Conservation (phyloP, 176 grass and related monocot genomes). For the Phragmites australis region DNA sequence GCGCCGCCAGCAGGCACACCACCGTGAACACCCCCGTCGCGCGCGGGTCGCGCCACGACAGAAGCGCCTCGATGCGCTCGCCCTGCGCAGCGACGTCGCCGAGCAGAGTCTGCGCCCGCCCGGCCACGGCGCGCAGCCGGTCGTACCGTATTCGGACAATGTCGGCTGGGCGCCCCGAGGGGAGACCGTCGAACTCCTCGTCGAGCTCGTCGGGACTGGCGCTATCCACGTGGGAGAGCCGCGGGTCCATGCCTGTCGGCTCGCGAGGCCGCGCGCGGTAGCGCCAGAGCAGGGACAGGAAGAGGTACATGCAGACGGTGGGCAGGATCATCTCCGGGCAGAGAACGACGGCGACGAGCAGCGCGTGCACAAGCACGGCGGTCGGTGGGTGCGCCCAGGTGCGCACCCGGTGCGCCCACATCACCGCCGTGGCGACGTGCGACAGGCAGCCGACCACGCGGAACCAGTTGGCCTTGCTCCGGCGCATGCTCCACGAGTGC, state of each 20-base stretch:
- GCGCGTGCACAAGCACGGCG: slow-evolving; percentile 75
- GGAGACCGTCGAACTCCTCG: slow-evolving; percentile 95
- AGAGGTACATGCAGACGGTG: slow-evolving; percentile 77
- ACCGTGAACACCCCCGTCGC: slow-evolving; percentile 73
- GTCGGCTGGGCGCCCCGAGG: slow-evolving; percentile 65
- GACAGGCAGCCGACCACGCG: slow-evolving; percentile 81
- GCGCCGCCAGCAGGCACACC: slow-evolving; percentile 54
- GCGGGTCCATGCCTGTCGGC: slow-evolving; percentile 82
- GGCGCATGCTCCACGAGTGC: slow-evolving; percentile 87
- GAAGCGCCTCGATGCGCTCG: slow-evolving; percentile 82
- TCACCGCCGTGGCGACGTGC: slow-evolving; percentile 49
- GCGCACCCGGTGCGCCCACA: slow-evolving; percentile 68
- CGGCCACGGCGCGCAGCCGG: slow-evolving; percentile 79
- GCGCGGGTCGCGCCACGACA: slow-evolving; percentile 88
- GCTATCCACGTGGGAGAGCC: slow-evolving; percentile 73
- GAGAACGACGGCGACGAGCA: slow-evolving; percentile 76
- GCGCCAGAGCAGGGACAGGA: slow-evolving; percentile 81
- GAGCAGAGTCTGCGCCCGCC: slow-evolving; percentile 77
- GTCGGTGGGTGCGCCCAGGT: slow-evolving; percentile 72
- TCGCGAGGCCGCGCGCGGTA: slow-evolving; percentile 59
- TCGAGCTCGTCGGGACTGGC: slow-evolving; percentile 91
- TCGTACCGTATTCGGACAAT: slow-evolving; percentile 77
- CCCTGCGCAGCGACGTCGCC: slow-evolving; percentile 92
- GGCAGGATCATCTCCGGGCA: slow-evolving; percentile 90
- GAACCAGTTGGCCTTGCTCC: slow-evolving; percentile 98